Conservation (phyloP, 23 red algal genomes). For the Gracilaria gracilis region DNA sequence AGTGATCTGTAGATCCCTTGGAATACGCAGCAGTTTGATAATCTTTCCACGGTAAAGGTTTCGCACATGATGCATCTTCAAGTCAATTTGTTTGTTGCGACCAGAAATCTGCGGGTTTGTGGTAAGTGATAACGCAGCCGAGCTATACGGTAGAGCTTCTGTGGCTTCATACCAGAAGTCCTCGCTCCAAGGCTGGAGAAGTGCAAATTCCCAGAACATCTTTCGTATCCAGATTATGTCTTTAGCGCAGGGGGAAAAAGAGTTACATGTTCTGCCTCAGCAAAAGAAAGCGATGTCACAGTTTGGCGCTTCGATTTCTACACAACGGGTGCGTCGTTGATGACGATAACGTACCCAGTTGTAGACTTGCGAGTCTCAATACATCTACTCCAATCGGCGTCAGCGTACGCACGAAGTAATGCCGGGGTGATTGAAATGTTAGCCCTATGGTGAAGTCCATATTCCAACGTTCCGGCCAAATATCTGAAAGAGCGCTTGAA, state of each 20-base stretch:
- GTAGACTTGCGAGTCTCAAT: background rate
- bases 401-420: background rate
- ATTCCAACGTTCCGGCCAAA: background rate
- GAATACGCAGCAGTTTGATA: background rate
- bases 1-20: background rate
- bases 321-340: constrained; percentile 18
- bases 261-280: constrained; percentile 7
- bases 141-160: background rate
- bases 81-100: no score
- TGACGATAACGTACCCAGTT: background rate
- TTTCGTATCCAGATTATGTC: constrained; percentile 25
- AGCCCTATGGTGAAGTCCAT: background rate
- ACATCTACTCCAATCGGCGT: background rate
- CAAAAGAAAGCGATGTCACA: background rate
- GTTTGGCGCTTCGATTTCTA: constrained; percentile 12
- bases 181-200: background rate
- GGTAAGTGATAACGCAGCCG: background rate
- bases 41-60: background rate
- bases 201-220: background rate
- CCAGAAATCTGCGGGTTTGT: background rate
- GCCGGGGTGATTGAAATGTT: background rate
- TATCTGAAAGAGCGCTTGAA: background rate
- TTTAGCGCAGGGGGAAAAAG: constrained; percentile 1
- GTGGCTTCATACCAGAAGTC: background rate
- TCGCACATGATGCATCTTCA: background rate